These are phyloP conservation scores for Penicillium glabrum DNA, from an alignment of 2,329 filamentous ascomycete species.

Conservation along the genomic window DNA sequence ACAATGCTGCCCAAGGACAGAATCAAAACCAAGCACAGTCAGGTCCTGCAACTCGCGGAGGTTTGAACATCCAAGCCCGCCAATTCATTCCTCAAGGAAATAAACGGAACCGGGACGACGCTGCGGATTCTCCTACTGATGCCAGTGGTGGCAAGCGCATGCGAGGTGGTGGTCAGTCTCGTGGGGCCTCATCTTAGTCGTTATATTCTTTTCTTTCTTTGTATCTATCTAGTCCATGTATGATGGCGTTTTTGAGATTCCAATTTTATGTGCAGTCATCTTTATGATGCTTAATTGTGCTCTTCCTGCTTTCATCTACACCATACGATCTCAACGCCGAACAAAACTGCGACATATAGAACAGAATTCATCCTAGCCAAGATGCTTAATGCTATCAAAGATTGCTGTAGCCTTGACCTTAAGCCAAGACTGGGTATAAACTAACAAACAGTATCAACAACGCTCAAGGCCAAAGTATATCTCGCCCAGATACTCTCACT, in stretches of 20 bases:
- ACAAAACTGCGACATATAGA: too few species aligned
- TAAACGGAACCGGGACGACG: slow-evolving; percentile 58
- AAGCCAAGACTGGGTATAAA: neutral
- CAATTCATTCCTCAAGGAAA: slow-evolving; percentile 59
- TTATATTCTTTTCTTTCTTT: slow-evolving; percentile 10
- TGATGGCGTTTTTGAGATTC: slow-evolving; percentile 11
- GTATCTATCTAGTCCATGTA: slow-evolving; percentile 22
- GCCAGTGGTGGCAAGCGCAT: slow-evolving; percentile 49
- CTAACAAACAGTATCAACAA: neutral
- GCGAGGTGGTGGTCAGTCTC: slow-evolving; percentile 42
- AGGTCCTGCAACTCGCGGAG: slow-evolving; percentile 1
- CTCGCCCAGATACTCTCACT: neutral
- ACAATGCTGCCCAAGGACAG: slow-evolving; percentile 31
- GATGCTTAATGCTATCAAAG: too few species aligned
- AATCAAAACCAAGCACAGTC: slow-evolving; percentile 25
- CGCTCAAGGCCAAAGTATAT: neutral
- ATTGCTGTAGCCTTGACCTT: too few species aligned
- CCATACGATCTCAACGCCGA: too few species aligned
- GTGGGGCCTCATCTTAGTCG: slow-evolving; percentile 23
- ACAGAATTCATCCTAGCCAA: too few species aligned
- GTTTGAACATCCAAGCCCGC: slow-evolving; percentile 43
- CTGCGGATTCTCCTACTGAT: slow-evolving; percentile 38
- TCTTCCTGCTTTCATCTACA: neutral
- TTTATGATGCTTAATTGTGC: neutral
- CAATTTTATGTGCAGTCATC: neutral